phyloP scores from a whole-genome alignment of 352 stramenopile species.

The Phytophthora foliorum region DNA sequence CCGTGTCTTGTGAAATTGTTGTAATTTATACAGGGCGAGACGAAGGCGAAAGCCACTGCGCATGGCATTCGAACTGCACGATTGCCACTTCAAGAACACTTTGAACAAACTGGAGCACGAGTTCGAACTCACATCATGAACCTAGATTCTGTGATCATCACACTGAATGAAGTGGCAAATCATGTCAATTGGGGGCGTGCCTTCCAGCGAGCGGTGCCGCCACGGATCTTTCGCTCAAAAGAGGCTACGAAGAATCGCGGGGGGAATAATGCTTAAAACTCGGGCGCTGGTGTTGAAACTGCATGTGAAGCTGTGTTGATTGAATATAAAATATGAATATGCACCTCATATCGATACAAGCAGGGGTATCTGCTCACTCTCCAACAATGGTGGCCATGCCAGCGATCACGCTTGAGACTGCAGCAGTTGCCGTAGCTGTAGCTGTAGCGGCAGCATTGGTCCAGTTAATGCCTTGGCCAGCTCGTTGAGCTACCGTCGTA shows the following conservation, averaged over 20 bases:
- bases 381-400: conserved; percentile 45
- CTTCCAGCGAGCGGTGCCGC: conserved; percentile 65
- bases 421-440: conserved; percentile 53
- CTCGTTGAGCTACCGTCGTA: conserved; percentile 89
- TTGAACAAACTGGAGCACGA: conserved; percentile 19
- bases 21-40: conserved; percentile 48
- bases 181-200: conserved; percentile 71
- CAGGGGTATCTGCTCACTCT: conserved; percentile 20
- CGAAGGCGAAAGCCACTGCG: conserved; percentile 45
- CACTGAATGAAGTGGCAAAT: conserved; percentile 79
- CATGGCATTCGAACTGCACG: conserved; percentile 47
- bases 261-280: not conserved
- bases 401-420: conserved; percentile 75
- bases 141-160: conserved; percentile 79
- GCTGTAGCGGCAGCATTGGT: conserved; percentile 53
- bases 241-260: conserved; percentile 16
- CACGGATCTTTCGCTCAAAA: conserved; percentile 49
- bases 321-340: conserved; percentile 23
- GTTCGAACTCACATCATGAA: conserved; percentile 81
- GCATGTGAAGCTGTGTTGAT: conserved; percentile 1
- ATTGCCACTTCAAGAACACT: conserved; percentile 75
- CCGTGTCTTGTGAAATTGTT: not conserved
- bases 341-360: conserved; percentile 10
- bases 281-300: too few relatives aligned
- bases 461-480: conserved; percentile 89